phyloP scores from a whole-genome alignment of 2,329 filamentous ascomycete species.

The Penicillium sp. region DNA sequence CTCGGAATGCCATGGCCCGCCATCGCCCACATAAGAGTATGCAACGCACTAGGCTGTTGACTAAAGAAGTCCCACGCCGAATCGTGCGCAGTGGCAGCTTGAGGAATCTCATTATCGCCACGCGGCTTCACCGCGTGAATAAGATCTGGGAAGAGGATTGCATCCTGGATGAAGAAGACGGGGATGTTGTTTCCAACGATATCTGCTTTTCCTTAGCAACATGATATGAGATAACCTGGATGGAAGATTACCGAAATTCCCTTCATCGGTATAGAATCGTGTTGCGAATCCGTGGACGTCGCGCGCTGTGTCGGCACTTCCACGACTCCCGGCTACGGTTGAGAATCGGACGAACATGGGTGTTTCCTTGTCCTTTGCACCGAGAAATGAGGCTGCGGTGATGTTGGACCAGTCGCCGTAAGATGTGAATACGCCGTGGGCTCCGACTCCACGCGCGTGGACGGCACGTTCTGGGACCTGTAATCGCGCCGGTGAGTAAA shows the following conservation, averaged over 20 bases:
- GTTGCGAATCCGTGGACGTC: slow-evolving; percentile 73
- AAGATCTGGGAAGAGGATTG: slow-evolving; percentile 43
- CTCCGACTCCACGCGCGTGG: slow-evolving; percentile 67
- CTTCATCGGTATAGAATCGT: slow-evolving; percentile 70
- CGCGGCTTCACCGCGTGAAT: slow-evolving; percentile 46
- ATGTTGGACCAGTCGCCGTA: slow-evolving; percentile 67
- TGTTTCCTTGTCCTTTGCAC: slow-evolving; percentile 58
- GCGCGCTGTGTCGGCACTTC: slow-evolving; percentile 67
- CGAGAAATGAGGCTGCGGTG: slow-evolving; percentile 66
- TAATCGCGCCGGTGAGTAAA: slow-evolving; percentile 3
- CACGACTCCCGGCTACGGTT: slow-evolving; percentile 68
- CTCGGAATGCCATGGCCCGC: slow-evolving; percentile 43
- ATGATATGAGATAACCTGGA: background rate
- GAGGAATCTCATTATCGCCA: slow-evolving; percentile 42
- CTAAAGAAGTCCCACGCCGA: slow-evolving; percentile 56
- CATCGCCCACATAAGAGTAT: slow-evolving; percentile 48
- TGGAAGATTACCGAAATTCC: slow-evolving; percentile 54
- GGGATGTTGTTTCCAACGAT: slow-evolving; percentile 43
- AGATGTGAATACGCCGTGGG: slow-evolving; percentile 68
- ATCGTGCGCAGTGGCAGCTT: slow-evolving; percentile 51
- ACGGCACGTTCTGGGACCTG: slow-evolving; percentile 65
- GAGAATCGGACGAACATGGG: slow-evolving; percentile 71
- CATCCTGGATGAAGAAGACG: slow-evolving; percentile 46
- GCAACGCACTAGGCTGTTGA: slow-evolving; percentile 45
- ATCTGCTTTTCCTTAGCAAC: slow-evolving; percentile 18